A percentile compares a stretch with the other conserved stretches of the same genome.
Conservation (phyloP, 148 eudicot genomes). For the Linanthus parryae region DNA sequence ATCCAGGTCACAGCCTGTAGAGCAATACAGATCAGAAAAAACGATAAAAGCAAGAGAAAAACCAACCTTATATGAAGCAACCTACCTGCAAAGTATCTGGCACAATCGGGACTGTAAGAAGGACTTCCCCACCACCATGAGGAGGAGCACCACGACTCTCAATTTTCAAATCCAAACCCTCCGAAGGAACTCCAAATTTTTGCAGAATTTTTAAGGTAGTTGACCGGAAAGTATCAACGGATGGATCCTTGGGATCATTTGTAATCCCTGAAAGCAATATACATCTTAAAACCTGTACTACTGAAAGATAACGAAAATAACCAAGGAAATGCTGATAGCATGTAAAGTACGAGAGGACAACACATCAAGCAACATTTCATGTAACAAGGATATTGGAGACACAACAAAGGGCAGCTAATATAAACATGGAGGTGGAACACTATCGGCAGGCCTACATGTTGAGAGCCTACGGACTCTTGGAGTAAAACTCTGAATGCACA, state of each 20-base stretch:
- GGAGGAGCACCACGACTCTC: slow-evolving; percentile 82
- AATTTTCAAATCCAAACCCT: slow-evolving; percentile 79
- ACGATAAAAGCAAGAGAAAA: neutral
- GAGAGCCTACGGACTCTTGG: too few species aligned
- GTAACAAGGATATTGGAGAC: too few species aligned
- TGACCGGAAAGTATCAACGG: slow-evolving; percentile 75
- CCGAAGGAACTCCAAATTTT: slow-evolving; percentile 77
- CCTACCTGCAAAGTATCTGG: slow-evolving; percentile 55
- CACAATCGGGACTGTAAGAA: slow-evolving; percentile 66
- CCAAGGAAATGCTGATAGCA: too few species aligned
- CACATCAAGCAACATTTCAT: too few species aligned
- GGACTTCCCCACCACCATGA: slow-evolving; percentile 80
- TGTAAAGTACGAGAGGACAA: too few species aligned
- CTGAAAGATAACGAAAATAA: too few species aligned
- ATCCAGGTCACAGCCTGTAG: slow-evolving; percentile 76
- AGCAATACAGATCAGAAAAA: neutral
- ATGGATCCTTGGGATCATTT: slow-evolving; percentile 77
- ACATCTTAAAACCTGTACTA: too few species aligned
- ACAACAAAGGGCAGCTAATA: too few species aligned
- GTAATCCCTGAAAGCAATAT: slow-evolving; percentile 64
- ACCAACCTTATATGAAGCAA: neutral
- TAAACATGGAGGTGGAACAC: too few species aligned
- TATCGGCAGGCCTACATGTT: too few species aligned
- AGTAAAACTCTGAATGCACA: too few species aligned
- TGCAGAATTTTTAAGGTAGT: slow-evolving; percentile 65